Conservation (phyloP, 208 protist genomes). For the Trypanosoma scelopori region DNA sequence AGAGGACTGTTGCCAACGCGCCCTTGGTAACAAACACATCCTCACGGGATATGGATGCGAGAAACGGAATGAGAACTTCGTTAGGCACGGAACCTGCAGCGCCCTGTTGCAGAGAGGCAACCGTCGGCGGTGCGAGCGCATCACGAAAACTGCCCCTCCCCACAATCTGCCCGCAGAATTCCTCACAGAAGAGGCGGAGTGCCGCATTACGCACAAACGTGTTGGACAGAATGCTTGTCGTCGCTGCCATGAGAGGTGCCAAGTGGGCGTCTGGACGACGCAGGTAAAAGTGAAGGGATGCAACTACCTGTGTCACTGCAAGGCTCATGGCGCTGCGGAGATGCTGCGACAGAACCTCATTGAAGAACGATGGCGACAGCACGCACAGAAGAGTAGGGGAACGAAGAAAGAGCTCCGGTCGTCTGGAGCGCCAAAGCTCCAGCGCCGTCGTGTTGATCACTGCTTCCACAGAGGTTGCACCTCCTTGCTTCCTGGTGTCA, state of each 20-base stretch:
- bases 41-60: conserved; percentile 66
- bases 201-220: conserved; percentile 51
- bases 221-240: conserved; percentile 53
- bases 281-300: conserved; percentile 59
- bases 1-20: conserved; percentile 56
- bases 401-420: conserved; percentile 35
- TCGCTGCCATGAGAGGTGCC: conserved; percentile 62
- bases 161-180: conserved; percentile 54
- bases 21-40: conserved; percentile 67
- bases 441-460: conserved; percentile 13
- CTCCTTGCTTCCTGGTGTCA: conserved; percentile 4
- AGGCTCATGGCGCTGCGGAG: conserved; percentile 31
- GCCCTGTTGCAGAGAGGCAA: conserved; percentile 36
- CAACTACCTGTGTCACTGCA: conserved; percentile 49
- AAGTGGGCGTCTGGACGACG: conserved; percentile 45
- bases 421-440: conserved; percentile 18
- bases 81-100: conserved; percentile 42
- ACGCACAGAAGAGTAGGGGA: conserved; percentile 65
- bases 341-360: conserved; percentile 33
- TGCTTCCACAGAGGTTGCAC: not conserved
- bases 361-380: conserved; percentile 57
- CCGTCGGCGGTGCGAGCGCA: conserved; percentile 65
- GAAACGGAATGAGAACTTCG: conserved; percentile 78
- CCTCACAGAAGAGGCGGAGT: conserved; percentile 66
- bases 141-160: conserved; percentile 55